Conservation (phyloP, 2,329 filamentous ascomycete species). For the Nemania sp. region DNA sequence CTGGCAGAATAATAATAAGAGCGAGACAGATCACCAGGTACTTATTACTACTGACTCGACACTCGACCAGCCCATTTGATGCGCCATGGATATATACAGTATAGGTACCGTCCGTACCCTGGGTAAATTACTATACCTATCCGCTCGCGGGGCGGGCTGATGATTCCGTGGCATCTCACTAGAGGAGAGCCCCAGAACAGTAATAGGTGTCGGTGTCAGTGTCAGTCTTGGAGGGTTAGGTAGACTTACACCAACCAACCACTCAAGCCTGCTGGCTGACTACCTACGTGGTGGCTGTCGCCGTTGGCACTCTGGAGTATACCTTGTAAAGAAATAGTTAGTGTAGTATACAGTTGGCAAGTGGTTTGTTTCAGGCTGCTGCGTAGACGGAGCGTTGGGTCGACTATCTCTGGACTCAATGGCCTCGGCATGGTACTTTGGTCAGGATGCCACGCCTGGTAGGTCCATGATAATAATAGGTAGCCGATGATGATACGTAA, state of each 20-base stretch:
- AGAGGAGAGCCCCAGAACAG: conserved; percentile 15
- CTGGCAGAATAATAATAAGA: neutral
- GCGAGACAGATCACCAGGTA: neutral
- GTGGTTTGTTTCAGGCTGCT: conserved; percentile 9
- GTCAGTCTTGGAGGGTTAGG: neutral
- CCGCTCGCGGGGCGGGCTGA: neutral
- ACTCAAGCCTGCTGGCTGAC: neutral
- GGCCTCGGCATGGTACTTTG: too few species aligned
- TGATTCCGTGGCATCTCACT: conserved; percentile 19
- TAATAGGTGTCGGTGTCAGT: conserved; percentile 13
- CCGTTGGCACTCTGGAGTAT: conserved; percentile 14
- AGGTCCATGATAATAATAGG: conserved; percentile 7
- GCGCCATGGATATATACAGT: too few species aligned
- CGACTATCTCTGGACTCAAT: conserved; percentile 6
- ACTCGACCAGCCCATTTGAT: too few species aligned
- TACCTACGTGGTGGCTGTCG: conserved; percentile 1
- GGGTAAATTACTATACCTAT: conserved; percentile 14
- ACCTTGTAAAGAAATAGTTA: too few species aligned
- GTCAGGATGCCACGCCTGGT: neutral
- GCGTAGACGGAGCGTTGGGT: conserved; percentile 12
- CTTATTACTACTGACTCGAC: conserved; percentile 10
- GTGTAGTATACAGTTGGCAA: conserved; percentile 18
- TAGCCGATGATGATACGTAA: conserved; percentile 29
- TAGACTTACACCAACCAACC: neutral
- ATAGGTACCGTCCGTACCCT: neutral